Conservation (phyloP, 1,284 basidiomycete genomes). For the Leccinum olivaceoglutinosum region DNA sequence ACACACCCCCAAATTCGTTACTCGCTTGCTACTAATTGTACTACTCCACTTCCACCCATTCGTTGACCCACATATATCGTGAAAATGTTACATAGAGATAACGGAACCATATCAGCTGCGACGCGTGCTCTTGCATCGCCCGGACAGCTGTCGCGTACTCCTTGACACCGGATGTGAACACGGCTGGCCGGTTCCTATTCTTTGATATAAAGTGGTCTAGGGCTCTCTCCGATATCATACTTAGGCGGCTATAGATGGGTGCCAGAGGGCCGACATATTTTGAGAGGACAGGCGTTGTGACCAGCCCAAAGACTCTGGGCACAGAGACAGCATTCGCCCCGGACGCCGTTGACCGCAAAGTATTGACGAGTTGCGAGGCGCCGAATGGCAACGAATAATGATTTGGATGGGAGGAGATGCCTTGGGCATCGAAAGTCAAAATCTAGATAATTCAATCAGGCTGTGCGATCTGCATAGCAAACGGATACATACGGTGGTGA, state of each 20-base stretch:
- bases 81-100: slow-evolving; percentile 83
- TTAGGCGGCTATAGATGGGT: slow-evolving; percentile 43
- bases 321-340: slow-evolving; percentile 19
- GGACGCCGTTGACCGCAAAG: slow-evolving; percentile 18
- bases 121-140: slow-evolving; percentile 73
- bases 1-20: not conserved
- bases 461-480: slow-evolving; percentile 1
- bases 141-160: slow-evolving; percentile 55
- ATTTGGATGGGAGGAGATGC: slow-evolving; percentile 88
- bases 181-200: slow-evolving; percentile 4
- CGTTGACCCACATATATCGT: slow-evolving; percentile 90
- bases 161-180: slow-evolving; percentile 48
- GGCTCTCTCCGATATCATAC: slow-evolving; percentile 27
- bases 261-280: slow-evolving; percentile 61
- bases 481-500: slow-evolving; percentile 51
- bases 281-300: slow-evolving; percentile 47
- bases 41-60: slow-evolving; percentile 48
- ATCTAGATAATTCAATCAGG: slow-evolving; percentile 46
- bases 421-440: slow-evolving; percentile 82
- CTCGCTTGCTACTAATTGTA: not conserved
- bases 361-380: slow-evolving; percentile 38
- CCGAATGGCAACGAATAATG: slow-evolving; percentile 75
- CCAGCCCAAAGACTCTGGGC: slow-evolving; percentile 53
- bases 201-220: slow-evolving; percentile 11
- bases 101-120: slow-evolving; percentile 88